Evolutionary conservation across 208 protist genomes (phyloP).

Genomic region (Leishmania arabica): DNA sequence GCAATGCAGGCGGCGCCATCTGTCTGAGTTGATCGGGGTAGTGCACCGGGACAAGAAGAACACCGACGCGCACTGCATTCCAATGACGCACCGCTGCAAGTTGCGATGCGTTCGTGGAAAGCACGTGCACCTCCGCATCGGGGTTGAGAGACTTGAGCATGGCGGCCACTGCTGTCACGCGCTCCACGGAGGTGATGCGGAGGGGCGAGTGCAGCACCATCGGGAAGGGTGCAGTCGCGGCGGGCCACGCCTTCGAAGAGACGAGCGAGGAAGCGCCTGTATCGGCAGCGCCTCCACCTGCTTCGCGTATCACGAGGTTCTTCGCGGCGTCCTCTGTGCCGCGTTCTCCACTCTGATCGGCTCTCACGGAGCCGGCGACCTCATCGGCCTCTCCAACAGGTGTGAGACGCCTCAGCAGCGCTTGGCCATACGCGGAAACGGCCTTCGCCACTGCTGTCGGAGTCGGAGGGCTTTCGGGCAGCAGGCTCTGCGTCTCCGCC

Average conservation of each 20-base stretch:
- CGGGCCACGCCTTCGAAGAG: background rate
- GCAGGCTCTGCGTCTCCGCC: constrained; percentile 34
- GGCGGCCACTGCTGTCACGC: constrained; percentile 75
- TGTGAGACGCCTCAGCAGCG: constrained; percentile 20
- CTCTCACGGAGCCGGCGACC: no score
- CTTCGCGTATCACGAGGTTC: constrained; percentile 7
- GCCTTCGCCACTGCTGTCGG: background rate
- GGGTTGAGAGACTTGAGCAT: constrained; percentile 91
- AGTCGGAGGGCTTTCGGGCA: constrained; percentile 1
- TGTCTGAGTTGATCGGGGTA: constrained; percentile 72
- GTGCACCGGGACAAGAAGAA: constrained; percentile 42
- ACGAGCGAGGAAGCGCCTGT: background rate
- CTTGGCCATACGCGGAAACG: constrained; percentile 22
- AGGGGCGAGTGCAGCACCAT: constrained; percentile 34
- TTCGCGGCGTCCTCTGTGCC: background rate
- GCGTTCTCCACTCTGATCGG: background rate
- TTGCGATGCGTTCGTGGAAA: constrained; percentile 62
- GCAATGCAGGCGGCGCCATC: constrained; percentile 57
- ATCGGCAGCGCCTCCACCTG: background rate
- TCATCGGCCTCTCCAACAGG: background rate
- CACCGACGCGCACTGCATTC: constrained; percentile 37
- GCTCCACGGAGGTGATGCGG: constrained; percentile 68
- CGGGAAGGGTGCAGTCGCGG: background rate
- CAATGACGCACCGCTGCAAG: constrained; percentile 59
- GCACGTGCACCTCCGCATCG: constrained; percentile 77